A percentile compares a stretch with the other conserved stretches of the same genome.
These are phyloP conservation scores for Gypsophila paniculata DNA, from an alignment of 179 eudicot genomes.

Conservation along the genomic window DNA sequence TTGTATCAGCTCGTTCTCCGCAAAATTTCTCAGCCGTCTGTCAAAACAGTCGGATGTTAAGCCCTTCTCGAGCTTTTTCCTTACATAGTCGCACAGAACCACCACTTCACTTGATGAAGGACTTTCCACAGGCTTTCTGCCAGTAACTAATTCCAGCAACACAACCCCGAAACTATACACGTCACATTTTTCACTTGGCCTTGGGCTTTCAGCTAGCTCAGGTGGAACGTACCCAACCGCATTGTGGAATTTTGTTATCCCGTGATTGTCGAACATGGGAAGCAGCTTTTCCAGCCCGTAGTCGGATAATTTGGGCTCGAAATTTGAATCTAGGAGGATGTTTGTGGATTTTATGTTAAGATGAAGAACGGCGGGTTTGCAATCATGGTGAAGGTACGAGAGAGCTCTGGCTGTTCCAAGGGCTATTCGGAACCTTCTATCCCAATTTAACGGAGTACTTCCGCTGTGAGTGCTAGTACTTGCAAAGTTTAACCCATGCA, in stretches of 20 bases:
- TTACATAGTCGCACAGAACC: conserved; percentile 77
- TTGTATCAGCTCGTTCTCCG: conserved; percentile 77
- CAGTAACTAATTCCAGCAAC: conserved; percentile 79
- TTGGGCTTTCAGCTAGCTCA: conserved; percentile 62
- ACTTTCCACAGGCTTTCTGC: conserved; percentile 88
- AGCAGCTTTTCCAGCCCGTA: conserved; percentile 71
- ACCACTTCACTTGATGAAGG: conserved; percentile 59
- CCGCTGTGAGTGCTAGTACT: conserved; percentile 64
- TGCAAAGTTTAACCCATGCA: conserved; percentile 62
- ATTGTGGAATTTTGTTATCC: conserved; percentile 56
- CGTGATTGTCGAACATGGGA: conserved; percentile 59
- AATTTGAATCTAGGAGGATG: conserved; percentile 65
- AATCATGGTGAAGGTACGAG: conserved; percentile 89
- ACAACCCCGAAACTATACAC: conserved; percentile 80
- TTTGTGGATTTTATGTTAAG: conserved; percentile 74
- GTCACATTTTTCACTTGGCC: conserved; percentile 65
- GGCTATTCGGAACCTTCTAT: conserved; percentile 71
- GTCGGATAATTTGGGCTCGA: conserved; percentile 65
- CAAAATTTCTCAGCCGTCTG: conserved; percentile 57
- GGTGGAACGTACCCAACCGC: conserved; percentile 86
- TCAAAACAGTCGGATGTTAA: conserved; percentile 72
- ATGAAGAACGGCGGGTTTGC: conserved; percentile 74
- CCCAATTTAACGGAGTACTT: conserved; percentile 59
- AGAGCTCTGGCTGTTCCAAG: conserved; percentile 83
- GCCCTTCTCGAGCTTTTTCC: conserved; percentile 60